Conservation (phyloP, 2,329 filamentous ascomycete genomes). For the Colletotrichum shisoi region DNA sequence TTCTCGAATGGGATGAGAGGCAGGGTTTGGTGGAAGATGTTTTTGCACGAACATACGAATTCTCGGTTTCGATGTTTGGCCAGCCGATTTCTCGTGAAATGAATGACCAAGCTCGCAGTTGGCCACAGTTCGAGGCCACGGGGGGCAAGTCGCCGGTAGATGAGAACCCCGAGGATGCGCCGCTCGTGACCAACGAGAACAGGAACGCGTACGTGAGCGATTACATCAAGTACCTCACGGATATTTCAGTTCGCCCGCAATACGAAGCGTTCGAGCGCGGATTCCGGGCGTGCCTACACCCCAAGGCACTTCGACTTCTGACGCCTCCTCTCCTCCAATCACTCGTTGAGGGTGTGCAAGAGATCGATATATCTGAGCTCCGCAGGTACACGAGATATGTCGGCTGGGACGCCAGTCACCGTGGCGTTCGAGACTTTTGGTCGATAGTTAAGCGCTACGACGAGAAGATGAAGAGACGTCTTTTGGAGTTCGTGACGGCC, state of each 20-base stretch:
- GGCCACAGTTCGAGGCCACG: slow-evolving; percentile 61
- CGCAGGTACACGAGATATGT: slow-evolving; percentile 78
- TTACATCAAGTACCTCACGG: slow-evolving; percentile 84
- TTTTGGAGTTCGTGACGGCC: slow-evolving; percentile 95
- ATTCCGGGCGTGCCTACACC: slow-evolving; percentile 77
- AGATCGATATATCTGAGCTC: slow-evolving; percentile 80
- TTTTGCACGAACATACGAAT: slow-evolving; percentile 86
- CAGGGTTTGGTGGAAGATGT: slow-evolving; percentile 81
- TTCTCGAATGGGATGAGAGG: slow-evolving; percentile 78
- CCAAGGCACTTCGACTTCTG: slow-evolving; percentile 75
- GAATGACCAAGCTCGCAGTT: slow-evolving; percentile 53
- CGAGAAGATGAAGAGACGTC: slow-evolving; percentile 72
- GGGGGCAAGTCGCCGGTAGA: slow-evolving; percentile 45
- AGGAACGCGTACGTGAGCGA: slow-evolving; percentile 80
- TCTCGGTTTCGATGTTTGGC: slow-evolving; percentile 71
- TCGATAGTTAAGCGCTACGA: slow-evolving; percentile 73
- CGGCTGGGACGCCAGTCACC: slow-evolving; percentile 75
- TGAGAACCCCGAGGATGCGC: slow-evolving; percentile 62
- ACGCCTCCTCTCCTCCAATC: slow-evolving; percentile 74
- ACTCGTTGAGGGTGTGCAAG: slow-evolving; percentile 82
- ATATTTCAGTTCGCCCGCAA: slow-evolving; percentile 78
- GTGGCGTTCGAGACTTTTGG: slow-evolving; percentile 84
- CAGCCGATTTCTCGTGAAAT: slow-evolving; percentile 66
- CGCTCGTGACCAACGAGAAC: slow-evolving; percentile 82
- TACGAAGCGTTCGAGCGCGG: slow-evolving; percentile 82